Conservation (phyloP, 2,329 filamentous ascomycete species). For the Aspergillus tubingensis region DNA sequence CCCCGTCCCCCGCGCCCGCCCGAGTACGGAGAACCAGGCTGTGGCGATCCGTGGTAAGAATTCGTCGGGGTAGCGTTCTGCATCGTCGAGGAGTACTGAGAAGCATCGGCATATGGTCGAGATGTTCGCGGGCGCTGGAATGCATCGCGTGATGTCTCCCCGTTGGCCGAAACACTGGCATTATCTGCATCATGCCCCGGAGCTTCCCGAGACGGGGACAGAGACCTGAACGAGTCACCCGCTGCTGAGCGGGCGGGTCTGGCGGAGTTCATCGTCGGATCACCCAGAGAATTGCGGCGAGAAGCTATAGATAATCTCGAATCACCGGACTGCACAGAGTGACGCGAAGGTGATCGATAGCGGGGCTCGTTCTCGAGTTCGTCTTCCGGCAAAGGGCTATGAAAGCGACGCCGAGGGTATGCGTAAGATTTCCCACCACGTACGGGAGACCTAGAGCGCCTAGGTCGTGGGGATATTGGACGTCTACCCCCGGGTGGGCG, state of each 20-base stretch:
- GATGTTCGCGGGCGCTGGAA: slow-evolving; percentile 39
- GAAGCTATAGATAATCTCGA: slow-evolving; percentile 36
- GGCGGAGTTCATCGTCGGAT: slow-evolving; percentile 29
- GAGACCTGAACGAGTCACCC: slow-evolving; percentile 31
- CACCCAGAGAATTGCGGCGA: slow-evolving; percentile 23
- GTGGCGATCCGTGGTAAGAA: slow-evolving; percentile 62
- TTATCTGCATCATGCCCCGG: slow-evolving; percentile 37
- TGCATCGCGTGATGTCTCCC: slow-evolving; percentile 37
- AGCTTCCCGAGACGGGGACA: slow-evolving; percentile 37
- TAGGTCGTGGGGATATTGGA: slow-evolving; percentile 28
- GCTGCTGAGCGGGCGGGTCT: slow-evolving; percentile 33
- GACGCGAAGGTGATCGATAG: slow-evolving; percentile 37
- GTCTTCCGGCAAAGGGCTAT: slow-evolving; percentile 29
- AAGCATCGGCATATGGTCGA: slow-evolving; percentile 45
- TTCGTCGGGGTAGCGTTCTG: slow-evolving; percentile 58
- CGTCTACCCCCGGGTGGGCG: slow-evolving; percentile 34
- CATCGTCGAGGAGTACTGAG: slow-evolving; percentile 60
- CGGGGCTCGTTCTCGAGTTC: slow-evolving; percentile 30
- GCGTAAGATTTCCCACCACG: slow-evolving; percentile 28
- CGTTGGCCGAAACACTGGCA: slow-evolving; percentile 31
- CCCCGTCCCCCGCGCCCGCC: slow-evolving; percentile 57
- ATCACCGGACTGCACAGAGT: slow-evolving; percentile 34
- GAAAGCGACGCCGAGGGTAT: slow-evolving; percentile 32
- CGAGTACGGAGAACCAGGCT: slow-evolving; percentile 61
- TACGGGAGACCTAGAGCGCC: slow-evolving; percentile 36